phyloP scores from a whole-genome alignment of 2,329 filamentous ascomycete species.

The Pestalotiopsis sp. region DNA sequence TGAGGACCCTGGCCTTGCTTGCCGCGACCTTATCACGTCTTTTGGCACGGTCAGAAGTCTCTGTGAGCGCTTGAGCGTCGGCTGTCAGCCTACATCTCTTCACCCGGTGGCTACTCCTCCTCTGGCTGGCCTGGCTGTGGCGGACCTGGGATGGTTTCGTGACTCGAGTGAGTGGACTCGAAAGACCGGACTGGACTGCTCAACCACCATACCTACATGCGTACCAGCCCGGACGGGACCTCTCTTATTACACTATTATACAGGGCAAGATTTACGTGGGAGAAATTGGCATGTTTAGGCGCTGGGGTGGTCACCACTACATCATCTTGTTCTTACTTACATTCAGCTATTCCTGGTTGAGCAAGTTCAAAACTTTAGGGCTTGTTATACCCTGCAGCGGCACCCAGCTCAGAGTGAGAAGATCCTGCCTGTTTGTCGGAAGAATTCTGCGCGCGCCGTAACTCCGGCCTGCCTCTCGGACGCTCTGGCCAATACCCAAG shows the following conservation, averaged over 20 bases:
- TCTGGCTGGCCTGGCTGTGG: not conserved
- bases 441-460: slow-evolving; percentile 6
- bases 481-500: slow-evolving; percentile 1
- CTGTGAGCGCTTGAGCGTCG: not conserved
- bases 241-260: not conserved
- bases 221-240: not conserved
- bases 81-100: not conserved
- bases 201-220: not conserved
- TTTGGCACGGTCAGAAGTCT: not conserved
- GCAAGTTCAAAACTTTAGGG: slow-evolving; percentile 11
- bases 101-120: not conserved
- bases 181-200: not conserved
- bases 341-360: slow-evolving; percentile 12
- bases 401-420: not conserved
- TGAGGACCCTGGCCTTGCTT: slow-evolving; percentile 13
- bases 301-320: slow-evolving; percentile 2
- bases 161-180: not conserved
- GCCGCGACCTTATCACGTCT: slow-evolving; percentile 12
- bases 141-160: not conserved
- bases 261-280: not conserved
- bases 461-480: not conserved
- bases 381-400: slow-evolving; percentile 6
- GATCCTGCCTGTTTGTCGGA: slow-evolving; percentile 8
- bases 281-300: not conserved
- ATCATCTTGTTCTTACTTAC: slow-evolving; percentile 6